Conservation (phyloP, 2,329 filamentous ascomycete species). For the Coniella lustricola region DNA sequence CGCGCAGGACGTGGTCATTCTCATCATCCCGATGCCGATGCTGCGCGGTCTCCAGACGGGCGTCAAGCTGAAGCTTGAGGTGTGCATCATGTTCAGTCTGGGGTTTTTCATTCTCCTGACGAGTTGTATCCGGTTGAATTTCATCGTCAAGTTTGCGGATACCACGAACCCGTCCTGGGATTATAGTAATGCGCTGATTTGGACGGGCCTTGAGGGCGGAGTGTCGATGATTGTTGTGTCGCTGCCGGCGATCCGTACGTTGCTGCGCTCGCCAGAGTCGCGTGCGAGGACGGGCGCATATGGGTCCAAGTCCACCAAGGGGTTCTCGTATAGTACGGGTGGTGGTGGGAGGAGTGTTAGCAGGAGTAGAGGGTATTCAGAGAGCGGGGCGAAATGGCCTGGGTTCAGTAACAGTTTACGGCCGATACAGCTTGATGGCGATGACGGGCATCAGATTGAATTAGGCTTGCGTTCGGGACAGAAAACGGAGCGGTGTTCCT, state of each 20-base stretch:
- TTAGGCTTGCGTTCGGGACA: slow-evolving; percentile 10
- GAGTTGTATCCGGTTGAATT: slow-evolving; percentile 29
- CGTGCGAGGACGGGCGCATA: slow-evolving; percentile 10
- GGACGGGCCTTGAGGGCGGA: slow-evolving; percentile 35
- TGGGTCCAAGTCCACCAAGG: neutral
- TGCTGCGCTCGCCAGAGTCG: slow-evolving; percentile 18
- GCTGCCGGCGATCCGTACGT: slow-evolving; percentile 31
- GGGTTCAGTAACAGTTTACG: too few relatives aligned
- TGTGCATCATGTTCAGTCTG: slow-evolving; percentile 30
- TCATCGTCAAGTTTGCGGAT: slow-evolving; percentile 26
- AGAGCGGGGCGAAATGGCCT: too few relatives aligned
- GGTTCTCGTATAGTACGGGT: neutral
- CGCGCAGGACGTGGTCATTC: slow-evolving; percentile 27
- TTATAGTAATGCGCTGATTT: slow-evolving; percentile 32
- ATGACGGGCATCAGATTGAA: too few relatives aligned
- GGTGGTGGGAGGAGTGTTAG: too few relatives aligned
- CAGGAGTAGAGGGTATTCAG: too few relatives aligned
- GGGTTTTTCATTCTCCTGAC: slow-evolving; percentile 30
- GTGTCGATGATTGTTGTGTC: slow-evolving; percentile 34
- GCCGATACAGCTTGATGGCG: too few relatives aligned
- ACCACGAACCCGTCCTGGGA: slow-evolving; percentile 34
- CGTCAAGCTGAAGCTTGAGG: slow-evolving; percentile 20
- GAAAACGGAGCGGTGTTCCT: too few relatives aligned
- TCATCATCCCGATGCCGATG: slow-evolving; percentile 27
- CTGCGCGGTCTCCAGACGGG: slow-evolving; percentile 24